These are phyloP conservation scores for Yamadazyma akitaensis DNA, from an alignment of 805 yeast species.

Conservation along the genomic window DNA sequence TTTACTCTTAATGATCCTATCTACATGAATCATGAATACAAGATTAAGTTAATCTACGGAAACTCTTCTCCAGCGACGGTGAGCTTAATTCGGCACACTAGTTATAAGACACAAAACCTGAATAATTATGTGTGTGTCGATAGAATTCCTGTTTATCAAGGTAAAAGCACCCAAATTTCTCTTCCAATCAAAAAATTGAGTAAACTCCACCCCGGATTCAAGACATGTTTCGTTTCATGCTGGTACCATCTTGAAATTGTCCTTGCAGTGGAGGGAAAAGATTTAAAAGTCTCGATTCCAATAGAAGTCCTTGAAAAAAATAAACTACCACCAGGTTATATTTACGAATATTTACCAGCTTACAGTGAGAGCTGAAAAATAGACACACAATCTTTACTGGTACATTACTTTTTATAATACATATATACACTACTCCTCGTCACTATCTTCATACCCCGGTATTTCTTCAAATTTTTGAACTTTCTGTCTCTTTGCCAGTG, in stretches of 20 bases:
- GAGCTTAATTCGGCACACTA: background rate
- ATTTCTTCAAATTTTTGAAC: conserved; percentile 25
- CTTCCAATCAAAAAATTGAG: background rate
- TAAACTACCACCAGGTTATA: background rate
- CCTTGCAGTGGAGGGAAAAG: background rate
- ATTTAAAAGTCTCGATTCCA: background rate
- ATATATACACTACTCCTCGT: conserved; percentile 13
- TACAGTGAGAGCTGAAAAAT: background rate
- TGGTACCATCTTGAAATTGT: background rate
- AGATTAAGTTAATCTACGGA: background rate
- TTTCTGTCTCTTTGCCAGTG: background rate
- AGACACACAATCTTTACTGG: too few species aligned
- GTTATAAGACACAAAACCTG: background rate
- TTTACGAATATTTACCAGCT: background rate
- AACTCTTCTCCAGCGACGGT: background rate
- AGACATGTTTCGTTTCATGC: background rate
- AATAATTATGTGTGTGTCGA: background rate
- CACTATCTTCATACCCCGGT: conserved; percentile 43
- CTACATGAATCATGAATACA: background rate
- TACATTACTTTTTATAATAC: conserved; percentile 2
- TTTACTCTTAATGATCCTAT: background rate
- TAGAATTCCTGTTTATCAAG: background rate
- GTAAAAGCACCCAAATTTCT: background rate
- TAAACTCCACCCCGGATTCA: background rate
- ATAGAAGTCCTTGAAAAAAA: background rate